These are phyloP conservation scores for Periconia sp. DNA, from an alignment of 2,329 filamentous ascomycete genomes.

Conservation along the genomic window DNA sequence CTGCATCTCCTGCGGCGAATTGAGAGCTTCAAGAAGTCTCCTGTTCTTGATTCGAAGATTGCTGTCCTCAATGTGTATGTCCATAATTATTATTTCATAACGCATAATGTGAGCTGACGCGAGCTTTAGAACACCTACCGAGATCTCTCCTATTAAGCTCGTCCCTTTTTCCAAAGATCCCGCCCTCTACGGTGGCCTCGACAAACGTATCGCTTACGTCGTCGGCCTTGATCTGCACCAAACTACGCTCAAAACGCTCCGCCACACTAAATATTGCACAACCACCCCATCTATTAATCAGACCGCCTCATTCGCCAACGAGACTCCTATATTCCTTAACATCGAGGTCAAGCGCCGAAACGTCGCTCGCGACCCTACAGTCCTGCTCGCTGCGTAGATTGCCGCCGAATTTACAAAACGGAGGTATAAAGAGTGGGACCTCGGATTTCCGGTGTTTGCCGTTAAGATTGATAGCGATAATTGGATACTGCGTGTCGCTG, in stretches of 20 bases:
- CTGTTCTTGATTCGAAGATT: conserved; percentile 11
- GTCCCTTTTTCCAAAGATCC: too few species aligned
- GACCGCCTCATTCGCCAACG: too few species aligned
- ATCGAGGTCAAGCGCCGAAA: conserved; percentile 14
- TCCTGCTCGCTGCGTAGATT: conserved; percentile 17
- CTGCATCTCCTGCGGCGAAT: conserved; percentile 10
- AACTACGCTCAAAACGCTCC: too few species aligned
- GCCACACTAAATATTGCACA: too few species aligned
- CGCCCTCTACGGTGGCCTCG: conserved; percentile 12
- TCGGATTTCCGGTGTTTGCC: too few species aligned
- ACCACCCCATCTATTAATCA: too few species aligned
- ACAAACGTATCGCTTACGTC: conserved; percentile 13
- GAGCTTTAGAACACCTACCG: conserved; percentile 8
- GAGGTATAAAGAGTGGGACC: too few species aligned
- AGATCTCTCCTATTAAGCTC: conserved; percentile 8
- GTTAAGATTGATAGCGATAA: too few species aligned
- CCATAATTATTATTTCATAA: conserved; percentile 3
- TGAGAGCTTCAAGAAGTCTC: too few species aligned
- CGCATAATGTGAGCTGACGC: conserved; percentile 6
- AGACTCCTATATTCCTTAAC: conserved; percentile 14
- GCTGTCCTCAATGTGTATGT: conserved; percentile 14
- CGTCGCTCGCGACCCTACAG: conserved; percentile 9
- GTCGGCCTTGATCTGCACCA: conserved; percentile 13
- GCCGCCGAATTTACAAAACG: too few species aligned
- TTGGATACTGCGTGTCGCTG: too few species aligned